Evolutionary conservation across 371 early-diverging fungal species (phyloP).

Genomic region (Lichtheimia corymbifera): DNA sequence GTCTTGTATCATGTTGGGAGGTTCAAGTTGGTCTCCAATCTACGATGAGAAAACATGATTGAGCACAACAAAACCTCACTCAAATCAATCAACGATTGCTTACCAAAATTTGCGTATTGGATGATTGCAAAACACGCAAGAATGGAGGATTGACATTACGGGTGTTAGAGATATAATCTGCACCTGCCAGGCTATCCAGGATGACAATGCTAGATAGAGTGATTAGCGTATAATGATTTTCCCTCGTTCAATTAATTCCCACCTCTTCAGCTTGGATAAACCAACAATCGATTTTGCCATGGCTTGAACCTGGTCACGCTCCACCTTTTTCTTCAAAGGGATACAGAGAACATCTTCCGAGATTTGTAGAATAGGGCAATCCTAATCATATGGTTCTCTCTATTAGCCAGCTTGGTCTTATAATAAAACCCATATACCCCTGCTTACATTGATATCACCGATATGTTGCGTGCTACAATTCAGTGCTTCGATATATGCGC

Average conservation of each 20-base stretch:
- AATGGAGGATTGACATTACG: constrained; percentile 33
- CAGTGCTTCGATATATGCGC: constrained; percentile 29
- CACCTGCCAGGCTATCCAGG: constrained; percentile 34
- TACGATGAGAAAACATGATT: no score
- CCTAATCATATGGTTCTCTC: not conserved
- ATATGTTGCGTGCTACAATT: not conserved
- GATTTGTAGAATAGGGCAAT: not conserved
- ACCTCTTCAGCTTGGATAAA: not conserved
- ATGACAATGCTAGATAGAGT: constrained; percentile 28
- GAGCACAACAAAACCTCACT: not conserved
- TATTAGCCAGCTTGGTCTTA: no score
- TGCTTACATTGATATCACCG: constrained; percentile 8
- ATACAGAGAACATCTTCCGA: not conserved
- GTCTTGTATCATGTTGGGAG: constrained; percentile 43
- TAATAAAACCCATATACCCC: not conserved
- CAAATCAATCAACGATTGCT: not conserved
- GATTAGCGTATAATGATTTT: not conserved
- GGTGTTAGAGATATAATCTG: constrained; percentile 32
- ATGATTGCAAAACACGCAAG: constrained; percentile 36
- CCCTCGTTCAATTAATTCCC: no score
- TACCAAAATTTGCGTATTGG: constrained; percentile 16
- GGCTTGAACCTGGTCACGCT: not conserved
- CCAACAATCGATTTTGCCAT: not conserved
- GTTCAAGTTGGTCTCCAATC: constrained; percentile 12
- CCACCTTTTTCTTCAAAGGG: constrained; percentile 7